Percentiles rank a stretch among this genome's conserved stretches.
Evolutionary conservation across 2,329 filamentous ascomycete species (phyloP).

Genomic region (Neofusicoccum ribis): DNA sequence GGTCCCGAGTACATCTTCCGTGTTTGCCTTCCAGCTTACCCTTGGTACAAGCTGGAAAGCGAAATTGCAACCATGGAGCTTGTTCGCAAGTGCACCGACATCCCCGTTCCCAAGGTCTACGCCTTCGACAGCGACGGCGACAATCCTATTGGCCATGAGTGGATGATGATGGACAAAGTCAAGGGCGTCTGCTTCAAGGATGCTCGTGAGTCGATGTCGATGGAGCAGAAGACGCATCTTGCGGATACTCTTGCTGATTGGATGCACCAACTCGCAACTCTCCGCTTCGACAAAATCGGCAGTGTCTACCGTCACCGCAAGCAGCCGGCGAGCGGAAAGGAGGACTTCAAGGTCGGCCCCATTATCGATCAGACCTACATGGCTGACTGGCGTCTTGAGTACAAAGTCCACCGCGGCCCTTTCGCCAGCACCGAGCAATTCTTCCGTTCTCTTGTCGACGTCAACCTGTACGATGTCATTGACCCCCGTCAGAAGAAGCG

Average conservation of each 20-base stretch:
- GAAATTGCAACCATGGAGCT: slow-evolving; percentile 27
- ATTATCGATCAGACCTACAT: background rate
- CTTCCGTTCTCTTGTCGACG: background rate
- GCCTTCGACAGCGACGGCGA: slow-evolving; percentile 18
- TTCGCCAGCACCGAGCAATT: background rate
- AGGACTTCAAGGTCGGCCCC: background rate
- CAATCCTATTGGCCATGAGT: slow-evolving; percentile 28
- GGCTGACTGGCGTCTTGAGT: background rate
- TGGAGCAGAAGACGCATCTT: background rate
- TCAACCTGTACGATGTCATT: background rate
- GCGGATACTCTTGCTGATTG: slow-evolving; percentile 3
- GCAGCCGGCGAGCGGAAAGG: background rate
- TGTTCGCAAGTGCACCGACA: slow-evolving; percentile 23
- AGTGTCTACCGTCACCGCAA: background rate
- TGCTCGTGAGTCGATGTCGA: slow-evolving; percentile 8
- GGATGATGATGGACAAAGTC: slow-evolving; percentile 29
- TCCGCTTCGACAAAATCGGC: slow-evolving; percentile 17
- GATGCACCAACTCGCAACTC: slow-evolving; percentile 16
- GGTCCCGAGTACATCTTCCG: slow-evolving; percentile 30
- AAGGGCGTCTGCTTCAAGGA: slow-evolving; percentile 2
- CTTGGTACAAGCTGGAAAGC: slow-evolving; percentile 24
- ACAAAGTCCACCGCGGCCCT: background rate
- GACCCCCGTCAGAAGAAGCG: background rate
- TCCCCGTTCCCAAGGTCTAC: slow-evolving; percentile 25
- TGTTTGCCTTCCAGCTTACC: slow-evolving; percentile 25